Percentiles rank a stretch among this genome's conserved stretches.
phyloP scores from a whole-genome alignment of 306 rosid genomes.

The Trifolium fragiferum region DNA sequence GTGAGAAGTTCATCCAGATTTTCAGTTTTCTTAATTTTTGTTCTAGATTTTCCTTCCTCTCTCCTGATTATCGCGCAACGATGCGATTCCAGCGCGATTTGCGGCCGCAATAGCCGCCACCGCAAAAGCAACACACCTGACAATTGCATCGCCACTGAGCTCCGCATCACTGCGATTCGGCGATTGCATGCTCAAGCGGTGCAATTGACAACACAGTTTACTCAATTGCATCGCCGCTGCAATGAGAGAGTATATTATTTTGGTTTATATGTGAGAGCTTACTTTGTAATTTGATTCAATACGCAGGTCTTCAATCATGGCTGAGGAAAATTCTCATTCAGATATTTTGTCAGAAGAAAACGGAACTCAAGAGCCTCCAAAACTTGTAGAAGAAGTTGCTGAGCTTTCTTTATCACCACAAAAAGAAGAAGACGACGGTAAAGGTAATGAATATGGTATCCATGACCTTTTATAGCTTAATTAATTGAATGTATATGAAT shows the following conservation, averaged over 20 bases:
- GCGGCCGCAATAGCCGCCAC: not conserved
- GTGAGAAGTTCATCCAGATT: not conserved
- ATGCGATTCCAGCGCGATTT: not conserved
- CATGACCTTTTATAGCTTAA: not conserved
- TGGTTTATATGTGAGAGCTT: not conserved
- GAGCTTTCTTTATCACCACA: slow-evolving; percentile 52
- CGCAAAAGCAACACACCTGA: not conserved
- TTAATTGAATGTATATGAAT: not conserved
- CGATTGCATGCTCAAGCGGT: not conserved
- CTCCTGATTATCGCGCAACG: not conserved
- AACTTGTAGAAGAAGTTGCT: slow-evolving; percentile 42
- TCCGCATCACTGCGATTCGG: not conserved
- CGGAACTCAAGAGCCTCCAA: slow-evolving; percentile 50
- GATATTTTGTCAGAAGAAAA: slow-evolving; percentile 48
- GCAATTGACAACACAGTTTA: not conserved
- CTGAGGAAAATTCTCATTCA: slow-evolving; percentile 50
- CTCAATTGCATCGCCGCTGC: too few species aligned
- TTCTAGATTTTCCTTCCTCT: not conserved
- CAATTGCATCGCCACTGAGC: not conserved
- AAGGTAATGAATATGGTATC: slow-evolving; percentile 51
- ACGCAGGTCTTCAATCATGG: slow-evolving; percentile 53
- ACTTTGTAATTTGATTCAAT: slow-evolving; percentile 3
- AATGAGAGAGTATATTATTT: not conserved
- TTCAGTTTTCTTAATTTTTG: not conserved
- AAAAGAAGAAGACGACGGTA: slow-evolving; percentile 60